Evolutionary conservation across 169 alveolate genomes (phyloP).

Genomic region (Miamiensis avidus): DNA sequence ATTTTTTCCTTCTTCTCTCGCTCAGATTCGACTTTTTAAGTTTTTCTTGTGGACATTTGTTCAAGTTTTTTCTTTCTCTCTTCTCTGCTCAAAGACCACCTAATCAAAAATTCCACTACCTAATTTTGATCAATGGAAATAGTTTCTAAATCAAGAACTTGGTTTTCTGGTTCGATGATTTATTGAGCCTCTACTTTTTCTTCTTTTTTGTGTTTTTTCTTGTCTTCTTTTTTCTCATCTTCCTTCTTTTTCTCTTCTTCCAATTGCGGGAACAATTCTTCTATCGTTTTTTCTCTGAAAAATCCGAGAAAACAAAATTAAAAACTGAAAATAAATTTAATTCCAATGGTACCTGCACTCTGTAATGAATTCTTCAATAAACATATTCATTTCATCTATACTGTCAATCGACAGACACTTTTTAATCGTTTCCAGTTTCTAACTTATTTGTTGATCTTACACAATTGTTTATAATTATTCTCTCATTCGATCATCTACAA

Average conservation of each 20-base stretch:
- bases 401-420: slow-evolving; percentile 62
- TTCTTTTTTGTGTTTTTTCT: slow-evolving; percentile 2
- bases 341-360: slow-evolving; percentile 34
- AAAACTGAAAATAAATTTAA: slow-evolving; percentile 15
- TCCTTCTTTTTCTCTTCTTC: slow-evolving; percentile 2
- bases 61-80: slow-evolving; percentile 44
- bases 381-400: slow-evolving; percentile 60
- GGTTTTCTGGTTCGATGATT: too few relatives aligned
- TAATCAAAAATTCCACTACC: slow-evolving; percentile 51
- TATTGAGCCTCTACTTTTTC: too few relatives aligned
- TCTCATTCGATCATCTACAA: slow-evolving; percentile 66
- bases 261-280: background rate
- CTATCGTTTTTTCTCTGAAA: background rate
- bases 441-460: slow-evolving; percentile 40
- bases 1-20: slow-evolving; percentile 48
- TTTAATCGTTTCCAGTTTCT: slow-evolving; percentile 53
- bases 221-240: background rate
- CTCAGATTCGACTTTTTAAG: slow-evolving; percentile 46
- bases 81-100: slow-evolving; percentile 55
- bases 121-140: slow-evolving; percentile 52
- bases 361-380: slow-evolving; percentile 50
- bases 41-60: slow-evolving; percentile 33
- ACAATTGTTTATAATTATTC: slow-evolving; percentile 43
- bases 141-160: slow-evolving; percentile 54
- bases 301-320: slow-evolving; percentile 15